These are phyloP conservation scores for Mycena chlorophos DNA, from an alignment of 768 basidiomycete genomes.

Conservation along the genomic window DNA sequence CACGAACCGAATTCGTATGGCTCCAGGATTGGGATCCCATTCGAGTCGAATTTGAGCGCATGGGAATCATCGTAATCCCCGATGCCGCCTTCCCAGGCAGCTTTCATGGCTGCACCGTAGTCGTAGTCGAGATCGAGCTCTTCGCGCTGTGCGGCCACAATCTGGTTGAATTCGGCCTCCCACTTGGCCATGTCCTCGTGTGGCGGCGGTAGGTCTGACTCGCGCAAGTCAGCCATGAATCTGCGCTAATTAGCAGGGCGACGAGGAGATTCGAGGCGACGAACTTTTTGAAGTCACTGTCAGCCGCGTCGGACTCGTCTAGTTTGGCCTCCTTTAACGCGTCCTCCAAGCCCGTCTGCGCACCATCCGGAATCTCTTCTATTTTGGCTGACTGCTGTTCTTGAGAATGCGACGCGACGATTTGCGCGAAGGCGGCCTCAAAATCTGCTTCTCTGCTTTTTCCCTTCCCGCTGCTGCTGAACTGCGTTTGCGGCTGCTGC, in stretches of 20 bases:
- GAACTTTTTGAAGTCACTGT: slow-evolving; percentile 56
- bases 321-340: slow-evolving; percentile 38
- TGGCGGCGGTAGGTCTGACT: slow-evolving; percentile 56
- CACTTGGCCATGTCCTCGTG: slow-evolving; percentile 71
- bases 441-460: slow-evolving; percentile 79
- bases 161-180: slow-evolving; percentile 81
- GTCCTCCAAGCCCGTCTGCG: slow-evolving; percentile 41
- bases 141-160: slow-evolving; percentile 69
- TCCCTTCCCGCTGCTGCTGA: slow-evolving; percentile 84
- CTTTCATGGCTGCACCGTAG: slow-evolving; percentile 60
- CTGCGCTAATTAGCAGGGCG: slow-evolving; percentile 34
- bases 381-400: slow-evolving; percentile 44
- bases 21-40: slow-evolving; percentile 74
- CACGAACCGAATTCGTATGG: slow-evolving; percentile 77
- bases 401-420: slow-evolving; percentile 51
- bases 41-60: slow-evolving; percentile 57
- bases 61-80: slow-evolving; percentile 42
- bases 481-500: slow-evolving; percentile 32
- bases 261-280: slow-evolving; percentile 20
- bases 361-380: slow-evolving; percentile 52
- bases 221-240: slow-evolving; percentile 61
- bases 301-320: slow-evolving; percentile 31
- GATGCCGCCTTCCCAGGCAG: slow-evolving; percentile 61
- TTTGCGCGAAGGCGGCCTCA: slow-evolving; percentile 80
- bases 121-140: slow-evolving; percentile 64